phyloP scores from a whole-genome alignment of 2,329 filamentous ascomycete species.

The Arthrocladium fulminans region DNA sequence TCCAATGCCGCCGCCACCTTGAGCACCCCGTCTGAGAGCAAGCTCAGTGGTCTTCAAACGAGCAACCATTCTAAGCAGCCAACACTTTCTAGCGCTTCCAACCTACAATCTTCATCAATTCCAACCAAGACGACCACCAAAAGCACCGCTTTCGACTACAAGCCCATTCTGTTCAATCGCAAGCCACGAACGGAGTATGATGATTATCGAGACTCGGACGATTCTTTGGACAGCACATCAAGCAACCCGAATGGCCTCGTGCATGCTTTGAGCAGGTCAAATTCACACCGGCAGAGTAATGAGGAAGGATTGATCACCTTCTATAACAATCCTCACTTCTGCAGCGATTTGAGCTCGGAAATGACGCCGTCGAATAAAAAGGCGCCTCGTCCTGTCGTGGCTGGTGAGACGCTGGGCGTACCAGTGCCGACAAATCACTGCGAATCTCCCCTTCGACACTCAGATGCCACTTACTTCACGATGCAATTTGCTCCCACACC shows the following conservation, averaged over 20 bases:
- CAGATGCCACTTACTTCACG: conserved; percentile 19
- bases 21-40: conserved; percentile 14
- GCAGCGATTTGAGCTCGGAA: conserved; percentile 57
- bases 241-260: conserved; percentile 38
- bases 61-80: conserved; percentile 8
- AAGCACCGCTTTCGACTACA: conserved; percentile 19
- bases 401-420: conserved; percentile 13
- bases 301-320: conserved; percentile 70
- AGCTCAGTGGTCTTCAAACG: conserved; percentile 6
- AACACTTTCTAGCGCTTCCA: conserved; percentile 5
- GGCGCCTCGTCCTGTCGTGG: conserved; percentile 5
- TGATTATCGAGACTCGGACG: conserved; percentile 38
- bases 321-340: conserved; percentile 71
- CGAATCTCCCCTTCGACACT: conserved; percentile 16
- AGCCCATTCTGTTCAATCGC: conserved; percentile 45
- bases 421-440: not conserved
- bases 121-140: conserved; percentile 7
- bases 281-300: conserved; percentile 43
- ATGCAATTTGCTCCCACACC: conserved; percentile 3
- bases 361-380: conserved; percentile 10
- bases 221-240: conserved; percentile 41
- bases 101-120: conserved; percentile 9
- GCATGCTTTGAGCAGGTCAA: conserved; percentile 42
- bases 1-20: conserved; percentile 32
- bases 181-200: conserved; percentile 30